Conservation (phyloP, 1,284 basidiomycete species). For the Rhodotorula sp. region DNA sequence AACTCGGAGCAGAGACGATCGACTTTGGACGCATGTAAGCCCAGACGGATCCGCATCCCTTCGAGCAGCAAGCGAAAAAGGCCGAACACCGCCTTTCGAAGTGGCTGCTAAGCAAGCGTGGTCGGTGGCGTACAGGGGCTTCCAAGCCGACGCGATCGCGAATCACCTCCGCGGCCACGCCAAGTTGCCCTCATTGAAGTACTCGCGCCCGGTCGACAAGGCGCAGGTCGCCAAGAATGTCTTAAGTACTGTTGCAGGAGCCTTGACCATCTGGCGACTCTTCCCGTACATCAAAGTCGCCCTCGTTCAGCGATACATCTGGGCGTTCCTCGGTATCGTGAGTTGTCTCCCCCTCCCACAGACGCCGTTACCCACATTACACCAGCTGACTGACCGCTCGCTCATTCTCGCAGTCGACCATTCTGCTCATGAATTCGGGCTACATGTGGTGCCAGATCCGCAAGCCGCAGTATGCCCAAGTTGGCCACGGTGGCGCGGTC, state of each 20-base stretch:
- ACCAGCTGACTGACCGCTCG: background rate
- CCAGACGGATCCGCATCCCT: slow-evolving; percentile 47
- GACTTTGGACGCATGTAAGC: slow-evolving; percentile 68
- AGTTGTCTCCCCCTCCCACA: background rate
- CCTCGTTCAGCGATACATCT: slow-evolving; percentile 67
- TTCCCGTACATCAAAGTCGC: slow-evolving; percentile 60
- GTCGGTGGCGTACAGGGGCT: slow-evolving; percentile 61
- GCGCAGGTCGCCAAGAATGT: slow-evolving; percentile 46
- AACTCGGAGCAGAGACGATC: slow-evolving; percentile 61
- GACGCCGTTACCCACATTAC: background rate
- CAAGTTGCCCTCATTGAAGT: slow-evolving; percentile 56
- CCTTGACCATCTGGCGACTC: slow-evolving; percentile 57
- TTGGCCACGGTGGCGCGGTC: slow-evolving; percentile 54
- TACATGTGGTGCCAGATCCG: slow-evolving; percentile 98
- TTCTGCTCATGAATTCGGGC: slow-evolving; percentile 81
- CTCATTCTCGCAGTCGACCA: slow-evolving; percentile 50
- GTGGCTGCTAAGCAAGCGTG: background rate
- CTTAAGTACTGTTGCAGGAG: slow-evolving; percentile 15
- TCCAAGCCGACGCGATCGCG: slow-evolving; percentile 73
- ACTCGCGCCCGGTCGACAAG: slow-evolving; percentile 47
- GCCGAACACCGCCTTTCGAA: background rate
- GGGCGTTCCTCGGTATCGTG: slow-evolving; percentile 66
- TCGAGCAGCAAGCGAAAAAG: background rate
- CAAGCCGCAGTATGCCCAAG: slow-evolving; percentile 67
- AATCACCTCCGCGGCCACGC: slow-evolving; percentile 59